phyloP scores from a whole-genome alignment of 306 rosid species.

The Mucuna pruriens region DNA sequence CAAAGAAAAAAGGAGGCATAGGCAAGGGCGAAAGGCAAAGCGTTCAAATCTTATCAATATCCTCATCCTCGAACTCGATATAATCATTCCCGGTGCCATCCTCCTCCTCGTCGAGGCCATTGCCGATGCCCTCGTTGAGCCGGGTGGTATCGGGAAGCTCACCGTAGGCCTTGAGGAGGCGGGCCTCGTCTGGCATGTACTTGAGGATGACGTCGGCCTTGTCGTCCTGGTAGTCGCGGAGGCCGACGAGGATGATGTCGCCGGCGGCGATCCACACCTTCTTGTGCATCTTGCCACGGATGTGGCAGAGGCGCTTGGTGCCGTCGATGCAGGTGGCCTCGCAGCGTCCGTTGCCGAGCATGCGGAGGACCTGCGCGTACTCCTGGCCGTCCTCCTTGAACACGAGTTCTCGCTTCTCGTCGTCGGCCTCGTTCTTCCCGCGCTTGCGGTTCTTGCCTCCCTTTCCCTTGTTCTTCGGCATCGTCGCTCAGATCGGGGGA shows the following conservation, averaged over 20 bases:
- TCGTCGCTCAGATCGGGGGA: background rate
- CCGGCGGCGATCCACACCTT: slow-evolving; percentile 62
- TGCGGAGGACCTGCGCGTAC: slow-evolving; percentile 47
- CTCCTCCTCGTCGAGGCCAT: slow-evolving; percentile 51
- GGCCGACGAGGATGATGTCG: slow-evolving; percentile 53
- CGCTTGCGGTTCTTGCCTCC: slow-evolving; percentile 65
- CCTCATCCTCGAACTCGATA: slow-evolving; percentile 56
- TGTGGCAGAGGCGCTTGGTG: slow-evolving; percentile 53
- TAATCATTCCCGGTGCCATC: slow-evolving; percentile 41
- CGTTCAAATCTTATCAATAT: slow-evolving; percentile 49
- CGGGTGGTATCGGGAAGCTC: slow-evolving; percentile 44
- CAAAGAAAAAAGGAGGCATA: background rate
- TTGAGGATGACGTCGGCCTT: slow-evolving; percentile 56
- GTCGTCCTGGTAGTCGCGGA: slow-evolving; percentile 52
- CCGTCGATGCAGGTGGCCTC: slow-evolving; percentile 57
- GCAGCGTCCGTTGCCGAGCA: slow-evolving; percentile 52
- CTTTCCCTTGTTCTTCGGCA: slow-evolving; percentile 69
- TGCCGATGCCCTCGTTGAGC: slow-evolving; percentile 47
- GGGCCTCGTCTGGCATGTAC: slow-evolving; percentile 58
- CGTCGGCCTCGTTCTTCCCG: slow-evolving; percentile 67
- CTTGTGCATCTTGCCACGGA: slow-evolving; percentile 61
- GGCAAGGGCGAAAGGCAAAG: background rate
- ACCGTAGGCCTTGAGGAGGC: slow-evolving; percentile 48
- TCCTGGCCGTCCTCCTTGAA: slow-evolving; percentile 58
- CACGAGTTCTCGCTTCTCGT: slow-evolving; percentile 51